Evolutionary conservation across 306 rosid species (phyloP).

Genomic region (Quercus robur): DNA sequence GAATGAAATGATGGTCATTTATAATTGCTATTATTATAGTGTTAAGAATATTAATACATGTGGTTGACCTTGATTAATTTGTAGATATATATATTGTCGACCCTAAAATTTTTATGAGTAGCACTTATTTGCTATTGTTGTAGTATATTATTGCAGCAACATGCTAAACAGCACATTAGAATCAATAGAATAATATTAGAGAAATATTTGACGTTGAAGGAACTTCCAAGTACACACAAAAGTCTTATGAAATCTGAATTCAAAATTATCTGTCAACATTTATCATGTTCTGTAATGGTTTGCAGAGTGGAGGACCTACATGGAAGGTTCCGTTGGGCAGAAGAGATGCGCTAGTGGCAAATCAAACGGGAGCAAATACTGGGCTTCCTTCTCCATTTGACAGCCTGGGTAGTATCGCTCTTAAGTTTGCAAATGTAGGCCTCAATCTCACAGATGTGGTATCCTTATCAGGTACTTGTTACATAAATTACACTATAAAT

Average conservation of each 20-base stretch:
- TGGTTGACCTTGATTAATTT: too few species aligned
- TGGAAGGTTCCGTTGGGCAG: slow-evolving; percentile 73
- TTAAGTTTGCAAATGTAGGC: slow-evolving; percentile 54
- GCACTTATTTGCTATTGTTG: too few species aligned
- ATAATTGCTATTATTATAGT: too few species aligned
- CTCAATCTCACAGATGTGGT: slow-evolving; percentile 64
- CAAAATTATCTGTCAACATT: not conserved
- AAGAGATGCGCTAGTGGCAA: slow-evolving; percentile 73
- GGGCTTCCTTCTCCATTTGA: slow-evolving; percentile 69
- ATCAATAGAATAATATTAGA: too few species aligned
- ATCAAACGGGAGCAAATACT: slow-evolving; percentile 42
- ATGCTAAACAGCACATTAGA: too few species aligned
- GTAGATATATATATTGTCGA: too few species aligned
- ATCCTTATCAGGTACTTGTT: slow-evolving; percentile 57
- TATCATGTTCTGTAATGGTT: not conserved
- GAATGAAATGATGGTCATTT: not conserved
- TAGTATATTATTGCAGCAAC: too few species aligned
- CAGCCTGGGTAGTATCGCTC: slow-evolving; percentile 19
- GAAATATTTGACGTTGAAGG: too few species aligned
- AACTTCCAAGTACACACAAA: too few species aligned
- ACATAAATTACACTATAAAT: not conserved
- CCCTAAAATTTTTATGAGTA: too few species aligned
- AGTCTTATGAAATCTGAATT: too few species aligned
- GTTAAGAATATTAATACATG: too few species aligned
- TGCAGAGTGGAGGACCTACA: slow-evolving; percentile 77